Base-by-base conservation (phyloP, 2,329 filamentous ascomycete species). In the Epichloe sylvatica region DNA sequence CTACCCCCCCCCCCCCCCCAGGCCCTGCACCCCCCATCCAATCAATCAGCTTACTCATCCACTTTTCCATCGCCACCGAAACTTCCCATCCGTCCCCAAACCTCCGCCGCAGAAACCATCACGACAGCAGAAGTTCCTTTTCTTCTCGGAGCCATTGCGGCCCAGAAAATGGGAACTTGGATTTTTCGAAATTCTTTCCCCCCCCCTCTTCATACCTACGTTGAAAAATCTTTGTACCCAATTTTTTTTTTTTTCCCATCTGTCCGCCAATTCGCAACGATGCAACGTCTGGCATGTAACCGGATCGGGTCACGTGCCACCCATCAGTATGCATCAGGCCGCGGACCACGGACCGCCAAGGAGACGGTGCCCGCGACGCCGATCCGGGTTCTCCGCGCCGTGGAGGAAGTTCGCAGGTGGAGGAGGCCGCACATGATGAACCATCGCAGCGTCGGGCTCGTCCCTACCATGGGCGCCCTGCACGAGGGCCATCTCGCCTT, bases 381-480 rank as follows among this genome's bases (percentile, higher is more conserved):
- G 3, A 84, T 88, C 55, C 78, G 78, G 53, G 67, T 96, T 59
- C 84, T 94, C 63, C 86, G 86, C 58, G 77, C 86, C 64, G 81
- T 92, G 52, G 70, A 81, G 13, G 72, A 79, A 11, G 71, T 95
- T 47, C 85, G 87, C 38, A 67, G 74, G 58, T 84, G 83, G 72
- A 81, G 88, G 36, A 75, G 71, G 21, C 75, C 80, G 39, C 79
- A 89, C 52, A 69, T 80, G 36, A 68, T 80, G 52, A 74, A 81
- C 60, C 77, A 83, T 58, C 79, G 83, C 51, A 82, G 81, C 42
- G 81, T 98, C 51, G 88, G 85, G 52, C 80, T 98, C 30, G 89
- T 98, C 36, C 92, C 92, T 1, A 98, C 92, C 34, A 97, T 98
- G 92, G 92, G 92, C 54, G 92, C 92, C 46, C 76, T 98, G n/a